Percentiles rank a stretch among this genome's conserved stretches.
Conservation (phyloP, 495 filamentous ascomycete species). For the Neurospora terricola region DNA sequence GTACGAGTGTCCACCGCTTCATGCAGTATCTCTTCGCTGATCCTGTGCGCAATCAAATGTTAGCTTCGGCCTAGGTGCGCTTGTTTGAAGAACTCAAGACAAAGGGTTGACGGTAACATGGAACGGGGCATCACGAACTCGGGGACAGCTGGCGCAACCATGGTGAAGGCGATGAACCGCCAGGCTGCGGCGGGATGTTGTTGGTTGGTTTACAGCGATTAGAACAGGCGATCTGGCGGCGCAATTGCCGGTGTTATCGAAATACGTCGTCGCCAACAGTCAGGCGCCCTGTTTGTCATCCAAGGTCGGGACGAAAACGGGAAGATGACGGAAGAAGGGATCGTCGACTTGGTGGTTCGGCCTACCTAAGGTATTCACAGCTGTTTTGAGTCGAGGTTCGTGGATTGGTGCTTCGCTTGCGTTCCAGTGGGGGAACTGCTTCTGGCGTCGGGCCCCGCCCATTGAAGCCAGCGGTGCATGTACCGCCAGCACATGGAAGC, state of each 20-base stretch:
- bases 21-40: conserved; percentile 82
- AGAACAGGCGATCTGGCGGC: background rate
- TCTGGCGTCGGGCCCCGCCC: background rate
- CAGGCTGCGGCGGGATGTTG: background rate
- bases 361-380: background rate
- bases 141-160: conserved; percentile 83
- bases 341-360: background rate
- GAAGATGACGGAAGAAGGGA: background rate
- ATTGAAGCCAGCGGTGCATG: background rate
- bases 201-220: background rate
- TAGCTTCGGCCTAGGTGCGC: conserved; percentile 6
- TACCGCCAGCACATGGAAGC: background rate
- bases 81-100: background rate
- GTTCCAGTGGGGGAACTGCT: background rate
- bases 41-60: conserved; percentile 38
- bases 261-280: background rate
- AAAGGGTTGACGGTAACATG: background rate
- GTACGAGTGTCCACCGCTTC: conserved; percentile 84
- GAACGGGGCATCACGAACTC: conserved; percentile 51
- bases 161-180: conserved; percentile 32
- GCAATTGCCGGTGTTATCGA: background rate
- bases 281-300: background rate
- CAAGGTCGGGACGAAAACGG: background rate
- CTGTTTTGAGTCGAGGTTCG: background rate
- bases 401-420: background rate